phyloP scores from a whole-genome alignment of 305 asterid species.

The Fraxinus floribunda region DNA sequence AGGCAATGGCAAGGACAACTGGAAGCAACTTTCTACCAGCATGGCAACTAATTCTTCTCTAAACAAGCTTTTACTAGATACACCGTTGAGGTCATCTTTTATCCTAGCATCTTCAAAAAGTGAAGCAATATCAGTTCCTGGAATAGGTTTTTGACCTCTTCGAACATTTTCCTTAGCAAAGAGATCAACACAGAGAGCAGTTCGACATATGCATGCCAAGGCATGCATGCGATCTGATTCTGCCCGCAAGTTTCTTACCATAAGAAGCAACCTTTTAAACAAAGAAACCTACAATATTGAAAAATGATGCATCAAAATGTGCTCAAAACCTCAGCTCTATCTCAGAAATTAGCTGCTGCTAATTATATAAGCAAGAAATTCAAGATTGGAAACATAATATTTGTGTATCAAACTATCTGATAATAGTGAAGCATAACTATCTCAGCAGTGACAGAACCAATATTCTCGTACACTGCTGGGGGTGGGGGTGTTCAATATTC shows the following conservation, averaged over 20 bases:
- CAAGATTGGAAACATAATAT: slow-evolving; percentile 9
- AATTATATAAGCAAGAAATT: not conserved
- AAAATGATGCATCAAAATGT: slow-evolving; percentile 15
- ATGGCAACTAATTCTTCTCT: slow-evolving; percentile 96
- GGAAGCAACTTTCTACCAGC: slow-evolving; percentile 97
- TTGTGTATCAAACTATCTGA: slow-evolving; percentile 11
- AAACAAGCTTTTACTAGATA: slow-evolving; percentile 76
- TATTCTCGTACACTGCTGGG: not conserved
- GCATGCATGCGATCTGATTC: slow-evolving; percentile 97
- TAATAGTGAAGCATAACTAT: not conserved
- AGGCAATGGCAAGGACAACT: slow-evolving; percentile 89
- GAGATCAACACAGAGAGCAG: slow-evolving; percentile 94
- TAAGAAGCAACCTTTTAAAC: slow-evolving; percentile 81
- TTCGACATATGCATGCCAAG: slow-evolving; percentile 86
- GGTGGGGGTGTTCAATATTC: not conserved
- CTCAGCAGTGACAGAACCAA: not conserved
- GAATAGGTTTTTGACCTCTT: slow-evolving; percentile 93
- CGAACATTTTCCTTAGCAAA: slow-evolving; percentile 95
- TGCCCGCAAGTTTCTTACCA: slow-evolving; percentile 92
- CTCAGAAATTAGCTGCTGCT: not conserved
- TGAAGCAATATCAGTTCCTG: slow-evolving; percentile 91
- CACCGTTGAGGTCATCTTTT: slow-evolving; percentile 80
- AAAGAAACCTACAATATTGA: slow-evolving; percentile 62
- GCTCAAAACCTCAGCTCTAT: slow-evolving; percentile 10
- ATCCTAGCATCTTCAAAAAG: slow-evolving; percentile 85